phyloP scores from a whole-genome alignment of 495 filamentous ascomycete species.

The Staphylotrichum longicolle region DNA sequence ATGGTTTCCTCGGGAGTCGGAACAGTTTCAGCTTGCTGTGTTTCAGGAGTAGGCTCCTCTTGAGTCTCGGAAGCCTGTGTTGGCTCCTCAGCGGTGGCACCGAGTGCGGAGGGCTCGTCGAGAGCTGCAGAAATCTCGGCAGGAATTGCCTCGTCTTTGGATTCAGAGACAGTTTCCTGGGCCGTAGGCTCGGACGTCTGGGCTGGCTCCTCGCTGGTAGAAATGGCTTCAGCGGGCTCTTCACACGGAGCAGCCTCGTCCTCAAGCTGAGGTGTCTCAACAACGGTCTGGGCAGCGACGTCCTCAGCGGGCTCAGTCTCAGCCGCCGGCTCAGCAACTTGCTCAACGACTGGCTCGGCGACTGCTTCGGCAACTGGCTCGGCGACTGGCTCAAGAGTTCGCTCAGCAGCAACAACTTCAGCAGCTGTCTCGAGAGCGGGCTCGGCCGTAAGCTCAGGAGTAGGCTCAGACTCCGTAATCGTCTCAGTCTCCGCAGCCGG shows the following conservation, averaged over 20 bases:
- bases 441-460: too few relatives aligned
- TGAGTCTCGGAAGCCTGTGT: not conserved
- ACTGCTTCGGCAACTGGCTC: not conserved
- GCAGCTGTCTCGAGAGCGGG: too few relatives aligned
- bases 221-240: too few relatives aligned
- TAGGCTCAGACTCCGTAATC: not conserved
- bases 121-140: not conserved
- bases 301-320: not conserved
- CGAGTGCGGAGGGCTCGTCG: conserved; percentile 10
- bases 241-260: too few relatives aligned
- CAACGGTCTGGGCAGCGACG: not conserved
- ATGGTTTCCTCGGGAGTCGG: too few relatives aligned
- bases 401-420: too few relatives aligned
- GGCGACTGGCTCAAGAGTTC: too few relatives aligned
- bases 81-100: not conserved
- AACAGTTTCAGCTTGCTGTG: too few relatives aligned
- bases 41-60: not conserved
- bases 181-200: too few relatives aligned
- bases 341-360: not conserved
- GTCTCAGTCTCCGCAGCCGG: not conserved
- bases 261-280: too few relatives aligned
- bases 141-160: not conserved
- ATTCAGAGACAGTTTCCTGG: not conserved
- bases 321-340: not conserved
- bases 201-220: too few relatives aligned